Base-by-base conservation (phyloP, 1,139 yeast species). In the Candida glucosophila region DNA sequence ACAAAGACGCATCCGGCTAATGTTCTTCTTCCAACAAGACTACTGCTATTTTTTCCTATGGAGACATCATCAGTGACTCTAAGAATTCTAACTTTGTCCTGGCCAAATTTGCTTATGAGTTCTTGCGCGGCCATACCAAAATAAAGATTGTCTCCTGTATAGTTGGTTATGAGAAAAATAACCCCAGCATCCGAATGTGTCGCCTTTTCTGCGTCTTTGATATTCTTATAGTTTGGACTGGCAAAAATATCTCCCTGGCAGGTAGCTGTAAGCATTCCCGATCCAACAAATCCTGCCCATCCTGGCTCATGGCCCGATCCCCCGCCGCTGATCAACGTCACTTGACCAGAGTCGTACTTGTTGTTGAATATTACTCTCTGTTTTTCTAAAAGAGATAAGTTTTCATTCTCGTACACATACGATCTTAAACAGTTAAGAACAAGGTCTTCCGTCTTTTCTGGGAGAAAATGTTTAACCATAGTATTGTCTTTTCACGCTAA, bases 291-390 rank as follows among this genome's bases (percentile, higher is more conserved):
- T 1, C 68, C 69, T 24, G 56, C 44, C 50, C 59, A 60, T 5
- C 64, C 66, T 6, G 70, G 70, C 36, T 64, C 70, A 31, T 63
- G 70, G 12, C 70, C 70, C 6, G 67, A 55, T 4, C 67, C 67
- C 4, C 69, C 69, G 6, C 69, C 69, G 25, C 58, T 51, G 20
- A 62, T 45, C 17, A 61, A 37, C 0, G 63, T 39, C 8, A 62
- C 62, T 26, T 47, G 47, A 3, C 35, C 30, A 4, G 25, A 13
- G 25, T 49, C 48, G 32, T 46, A 52, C 19, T 43, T 33, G 29
- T 49, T 47, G 35, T 58, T 50, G 41, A 37, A 61, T 6, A 60
- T 30, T 12, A 61, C 61, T 26, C 55, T 48, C 32, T 60, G 64
- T 27, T 51, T 45, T 22, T 55, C 55, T 23, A 43, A 32, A 10